A percentile compares a stretch with the other conserved stretches of the same genome.
These are phyloP conservation scores for Adenanthera pavonina DNA, from an alignment of 306 rosid genomes.

Conservation along the genomic window DNA sequence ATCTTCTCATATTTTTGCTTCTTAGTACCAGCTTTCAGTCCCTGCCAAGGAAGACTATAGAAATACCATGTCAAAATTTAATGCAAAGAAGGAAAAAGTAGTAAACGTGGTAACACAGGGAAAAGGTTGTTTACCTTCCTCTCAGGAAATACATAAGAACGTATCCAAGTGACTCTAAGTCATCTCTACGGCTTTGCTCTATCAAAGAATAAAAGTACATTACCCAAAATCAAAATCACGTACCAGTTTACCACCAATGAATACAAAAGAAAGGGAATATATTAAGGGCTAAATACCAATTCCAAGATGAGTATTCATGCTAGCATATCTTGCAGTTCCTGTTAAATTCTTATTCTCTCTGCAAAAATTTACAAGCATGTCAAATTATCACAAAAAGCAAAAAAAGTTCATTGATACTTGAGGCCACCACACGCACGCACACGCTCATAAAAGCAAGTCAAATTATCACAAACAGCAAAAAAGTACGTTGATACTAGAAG, in stretches of 20 bases:
- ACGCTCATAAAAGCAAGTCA: slow-evolving; percentile 29
- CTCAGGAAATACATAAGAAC: slow-evolving; percentile 92
- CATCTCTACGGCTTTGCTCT: slow-evolving; percentile 99
- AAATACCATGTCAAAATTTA: slow-evolving; percentile 43
- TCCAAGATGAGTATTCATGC: slow-evolving; percentile 98
- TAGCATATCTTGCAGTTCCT: slow-evolving; percentile 98
- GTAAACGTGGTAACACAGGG: slow-evolving; percentile 23
- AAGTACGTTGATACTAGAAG: neutral
- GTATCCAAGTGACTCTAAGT: slow-evolving; percentile 95
- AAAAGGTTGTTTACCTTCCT: slow-evolving; percentile 70
- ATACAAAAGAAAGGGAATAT: slow-evolving; percentile 28
- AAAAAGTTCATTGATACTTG: neutral
- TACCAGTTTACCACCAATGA: slow-evolving; percentile 22
- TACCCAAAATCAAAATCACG: slow-evolving; percentile 39
- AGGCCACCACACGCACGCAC: neutral
- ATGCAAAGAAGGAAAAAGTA: slow-evolving; percentile 18
- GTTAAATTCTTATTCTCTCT: slow-evolving; percentile 97
- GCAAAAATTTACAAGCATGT: slow-evolving; percentile 46
- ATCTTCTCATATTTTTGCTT: slow-evolving; percentile 96
- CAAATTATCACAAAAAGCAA: slow-evolving; percentile 29
- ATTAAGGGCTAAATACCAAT: slow-evolving; percentile 60
- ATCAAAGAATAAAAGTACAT: slow-evolving; percentile 37
- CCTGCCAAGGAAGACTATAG: slow-evolving; percentile 98
- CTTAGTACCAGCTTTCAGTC: slow-evolving; percentile 96
- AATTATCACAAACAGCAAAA: slow-evolving; percentile 20